These are phyloP conservation scores for Aspergillus bridgeri DNA, from an alignment of 495 filamentous ascomycete species.

Conservation along the genomic window DNA sequence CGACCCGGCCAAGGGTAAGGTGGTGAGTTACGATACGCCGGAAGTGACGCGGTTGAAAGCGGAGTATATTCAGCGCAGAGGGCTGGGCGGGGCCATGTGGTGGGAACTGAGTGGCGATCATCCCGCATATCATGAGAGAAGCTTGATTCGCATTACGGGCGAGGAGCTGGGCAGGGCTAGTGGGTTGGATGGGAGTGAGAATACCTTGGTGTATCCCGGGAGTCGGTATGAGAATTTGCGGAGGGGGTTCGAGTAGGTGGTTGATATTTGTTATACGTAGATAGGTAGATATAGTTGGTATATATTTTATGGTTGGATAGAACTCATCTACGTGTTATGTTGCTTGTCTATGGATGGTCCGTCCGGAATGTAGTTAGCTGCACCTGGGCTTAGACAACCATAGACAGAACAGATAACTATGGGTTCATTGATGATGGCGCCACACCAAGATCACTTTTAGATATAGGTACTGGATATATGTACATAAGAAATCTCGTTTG, in stretches of 20 bases:
- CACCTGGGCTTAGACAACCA: too few relatives aligned
- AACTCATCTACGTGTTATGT: too few relatives aligned
- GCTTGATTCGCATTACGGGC: not conserved
- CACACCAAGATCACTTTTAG: too few relatives aligned
- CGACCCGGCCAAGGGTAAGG: not conserved
- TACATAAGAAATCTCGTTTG: too few relatives aligned
- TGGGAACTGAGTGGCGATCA: slow-evolving; percentile 12
- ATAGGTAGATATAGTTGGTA: too few relatives aligned
- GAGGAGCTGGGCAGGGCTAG: not conserved
- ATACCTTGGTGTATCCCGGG: slow-evolving; percentile 2
- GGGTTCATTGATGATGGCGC: too few relatives aligned
- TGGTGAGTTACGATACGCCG: slow-evolving; percentile 17
- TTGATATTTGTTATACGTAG: too few relatives aligned
- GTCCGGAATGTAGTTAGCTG: too few relatives aligned
- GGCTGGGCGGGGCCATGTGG: slow-evolving; percentile 17
- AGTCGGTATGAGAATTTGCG: slow-evolving; percentile 7
- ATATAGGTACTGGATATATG: too few relatives aligned
- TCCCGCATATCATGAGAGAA: not conserved
- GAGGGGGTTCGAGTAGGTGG: slow-evolving; percentile 5
- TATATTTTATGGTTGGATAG: too few relatives aligned
- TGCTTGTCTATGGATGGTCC: too few relatives aligned
- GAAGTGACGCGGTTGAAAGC: slow-evolving; percentile 8
- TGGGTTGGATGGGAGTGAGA: slow-evolving; percentile 3
- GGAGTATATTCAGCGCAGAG: slow-evolving; percentile 7
- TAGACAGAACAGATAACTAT: too few relatives aligned